Base-by-base conservation (phyloP, 2,329 filamentous ascomycete species). In the Parafenestella ontariensis region DNA sequence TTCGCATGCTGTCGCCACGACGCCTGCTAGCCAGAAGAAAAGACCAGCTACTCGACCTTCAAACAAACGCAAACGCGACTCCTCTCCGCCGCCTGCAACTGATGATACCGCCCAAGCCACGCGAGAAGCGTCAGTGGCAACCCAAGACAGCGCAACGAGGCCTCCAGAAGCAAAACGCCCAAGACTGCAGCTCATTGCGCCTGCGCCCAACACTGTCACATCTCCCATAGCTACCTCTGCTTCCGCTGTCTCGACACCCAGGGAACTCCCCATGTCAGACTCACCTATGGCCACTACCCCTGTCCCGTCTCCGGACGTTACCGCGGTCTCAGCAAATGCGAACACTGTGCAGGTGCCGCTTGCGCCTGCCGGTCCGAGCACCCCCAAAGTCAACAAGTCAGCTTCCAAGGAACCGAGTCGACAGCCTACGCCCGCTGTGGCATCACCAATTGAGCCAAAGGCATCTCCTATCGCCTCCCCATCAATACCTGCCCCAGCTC, bases 41-140 rank as follows among this genome's bases (percentile, higher is more conserved):
- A 67, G 58, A 45, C 61, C 63, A 20, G 24, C 61, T 11, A 46
- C 64, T 1, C 72, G 65, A n/a, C 37, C 68, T 1, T 57, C 68
- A 9, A 79, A 74, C 61, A 87, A 87, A 71, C 79, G 85, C 46
- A 87, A 87, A 65, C 76, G 82, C 36, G 84, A 86, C 44, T 74
- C 79, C 26, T 76, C 76, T 18, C 76, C 76, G 2, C 68, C 71
- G n/a, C 52, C 53, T 17, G 31, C 60, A 1, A 52, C 56, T 1
- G 62, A 71, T 2, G 58, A 48, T 15, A 49, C 61, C 4, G 37
- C 44, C 10, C 57, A 58, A 15, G 42, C 44, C 9, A 65, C 60
- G 15, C 56, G 63, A 48, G 71, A 70, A 29, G 46, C 55, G 5
- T 73, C 70, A 1, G 43, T 62, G 31, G 65, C 61, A 34, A 68